A percentile compares a stretch with the other conserved stretches of the same genome.
Evolutionary conservation across 169 alveolate species (phyloP).

Genomic region (Plasmodium vinckei): DNA sequence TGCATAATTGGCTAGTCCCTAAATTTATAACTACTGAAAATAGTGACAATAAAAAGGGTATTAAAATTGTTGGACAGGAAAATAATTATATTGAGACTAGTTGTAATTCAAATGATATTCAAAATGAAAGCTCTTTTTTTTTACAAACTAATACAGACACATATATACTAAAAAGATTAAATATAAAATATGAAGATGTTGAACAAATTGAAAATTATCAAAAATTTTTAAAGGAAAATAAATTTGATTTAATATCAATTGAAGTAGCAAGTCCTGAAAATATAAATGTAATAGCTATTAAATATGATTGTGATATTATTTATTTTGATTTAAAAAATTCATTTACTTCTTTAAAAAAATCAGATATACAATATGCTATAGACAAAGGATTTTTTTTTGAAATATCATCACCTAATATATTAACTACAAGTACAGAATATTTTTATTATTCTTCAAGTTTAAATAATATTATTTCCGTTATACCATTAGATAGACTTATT

Average conservation of each 20-base stretch:
- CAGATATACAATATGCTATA: slow-evolving; percentile 47
- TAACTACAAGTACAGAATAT: slow-evolving; percentile 27
- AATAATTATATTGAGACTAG: not conserved
- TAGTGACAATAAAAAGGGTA: not conserved
- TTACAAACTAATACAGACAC: slow-evolving; percentile 25
- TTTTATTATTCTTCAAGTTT: slow-evolving; percentile 11
- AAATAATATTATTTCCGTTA: slow-evolving; percentile 6
- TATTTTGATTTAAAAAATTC: slow-evolving; percentile 10
- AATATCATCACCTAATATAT: slow-evolving; percentile 18
- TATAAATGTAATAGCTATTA: slow-evolving; percentile 6
- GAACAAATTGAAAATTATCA: slow-evolving; percentile 16
- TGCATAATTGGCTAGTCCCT: not conserved
- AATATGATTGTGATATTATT: slow-evolving; percentile 65
- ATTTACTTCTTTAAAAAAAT: slow-evolving; percentile 18
- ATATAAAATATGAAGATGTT: slow-evolving; percentile 58
- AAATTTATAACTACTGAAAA: not conserved
- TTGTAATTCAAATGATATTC: not conserved
- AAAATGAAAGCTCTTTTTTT: not conserved
- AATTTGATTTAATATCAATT: slow-evolving; percentile 41
- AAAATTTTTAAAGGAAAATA: slow-evolving; percentile 10
- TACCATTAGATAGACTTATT: slow-evolving; percentile 48
- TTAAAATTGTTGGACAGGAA: not conserved
- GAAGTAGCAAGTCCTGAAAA: slow-evolving; percentile 20
- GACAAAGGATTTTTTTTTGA: slow-evolving; percentile 69
- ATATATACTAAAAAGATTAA: slow-evolving; percentile 36